phyloP scores from a whole-genome alignment of 305 asterid genomes.

The Fraxinus dipetala region DNA sequence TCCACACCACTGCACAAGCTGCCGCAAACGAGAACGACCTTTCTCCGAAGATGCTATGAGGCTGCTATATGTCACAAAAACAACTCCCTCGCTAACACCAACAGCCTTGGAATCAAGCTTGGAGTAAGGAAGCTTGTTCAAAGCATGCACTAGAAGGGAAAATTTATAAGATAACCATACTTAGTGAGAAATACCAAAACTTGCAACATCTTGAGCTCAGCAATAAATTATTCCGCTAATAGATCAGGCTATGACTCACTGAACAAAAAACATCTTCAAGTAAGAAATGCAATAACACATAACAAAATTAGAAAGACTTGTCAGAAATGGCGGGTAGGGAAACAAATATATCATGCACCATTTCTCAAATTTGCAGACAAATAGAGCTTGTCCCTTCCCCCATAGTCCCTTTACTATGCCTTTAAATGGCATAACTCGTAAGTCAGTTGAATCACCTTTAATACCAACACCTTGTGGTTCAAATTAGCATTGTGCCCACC shows the following conservation, averaged over 20 bases:
- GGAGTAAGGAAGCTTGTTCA: conserved; percentile 97
- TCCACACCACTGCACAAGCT: conserved; percentile 96
- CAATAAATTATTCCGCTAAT: neutral
- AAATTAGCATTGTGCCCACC: neutral
- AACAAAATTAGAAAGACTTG: neutral
- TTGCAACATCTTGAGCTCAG: neutral
- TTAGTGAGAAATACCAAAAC: conserved; percentile 16
- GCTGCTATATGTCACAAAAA: conserved; percentile 95
- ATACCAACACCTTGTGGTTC: neutral
- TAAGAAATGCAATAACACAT: neutral
- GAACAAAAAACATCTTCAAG: neutral
- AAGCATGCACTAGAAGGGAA: conserved; percentile 76
- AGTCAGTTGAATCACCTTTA: neutral
- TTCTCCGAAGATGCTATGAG: conserved; percentile 96
- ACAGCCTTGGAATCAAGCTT: conserved; percentile 92
- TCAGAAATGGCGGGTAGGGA: neutral
- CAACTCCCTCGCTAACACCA: conserved; percentile 85
- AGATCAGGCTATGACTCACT: neutral
- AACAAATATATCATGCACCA: neutral
- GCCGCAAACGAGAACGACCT: conserved; percentile 89
- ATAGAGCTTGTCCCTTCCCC: neutral
- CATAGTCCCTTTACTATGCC: neutral
- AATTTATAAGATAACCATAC: conserved; percentile 25
- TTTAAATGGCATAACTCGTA: neutral
- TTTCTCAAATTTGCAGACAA: neutral